Percentiles rank a stretch among this genome's conserved stretches.
Conservation (phyloP, 352 stramenopile genomes). For the Globisporangium nodosum region DNA sequence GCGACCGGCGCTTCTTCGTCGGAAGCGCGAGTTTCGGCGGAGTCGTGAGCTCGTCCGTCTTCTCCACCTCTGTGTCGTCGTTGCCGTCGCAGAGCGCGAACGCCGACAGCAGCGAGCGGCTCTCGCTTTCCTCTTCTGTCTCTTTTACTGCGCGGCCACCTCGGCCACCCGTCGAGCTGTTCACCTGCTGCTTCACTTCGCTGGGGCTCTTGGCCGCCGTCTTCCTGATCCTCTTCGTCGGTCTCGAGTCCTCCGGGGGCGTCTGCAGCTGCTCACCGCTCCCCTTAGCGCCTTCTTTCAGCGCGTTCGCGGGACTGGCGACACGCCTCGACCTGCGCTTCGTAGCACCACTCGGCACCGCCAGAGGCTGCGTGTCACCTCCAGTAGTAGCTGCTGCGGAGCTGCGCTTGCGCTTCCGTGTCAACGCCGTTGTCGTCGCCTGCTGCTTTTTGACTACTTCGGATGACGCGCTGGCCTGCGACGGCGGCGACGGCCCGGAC, state of each 20-base stretch:
- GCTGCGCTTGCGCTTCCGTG: neutral
- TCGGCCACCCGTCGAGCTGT: neutral
- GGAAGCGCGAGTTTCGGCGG: constrained; percentile 10
- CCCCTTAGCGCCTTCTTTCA: constrained; percentile 11
- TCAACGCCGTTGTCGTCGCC: neutral
- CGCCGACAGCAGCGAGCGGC: constrained; percentile 6
- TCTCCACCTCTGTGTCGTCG: constrained; percentile 2
- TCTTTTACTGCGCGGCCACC: neutral
- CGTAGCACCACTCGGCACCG: too few relatives aligned
- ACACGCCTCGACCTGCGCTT: constrained; percentile 28
- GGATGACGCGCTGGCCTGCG: neutral
- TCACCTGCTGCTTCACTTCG: neutral
- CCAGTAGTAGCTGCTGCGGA: neutral
- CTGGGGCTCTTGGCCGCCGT: neutral
- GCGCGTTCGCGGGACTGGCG: constrained; percentile 19
- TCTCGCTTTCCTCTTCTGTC: neutral
- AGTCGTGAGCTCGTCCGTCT: constrained; percentile 3
- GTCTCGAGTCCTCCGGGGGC: constrained; percentile 26
- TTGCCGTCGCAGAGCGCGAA: constrained; percentile 7
- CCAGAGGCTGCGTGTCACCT: too few relatives aligned
- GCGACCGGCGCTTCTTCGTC: constrained; percentile 6
- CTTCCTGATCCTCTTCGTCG: constrained; percentile 23
- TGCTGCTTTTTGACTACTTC: too few relatives aligned
- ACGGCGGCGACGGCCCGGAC: constrained; percentile 9
- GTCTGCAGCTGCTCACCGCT: constrained; percentile 35